These are phyloP conservation scores for Scedosporium boydii DNA, from an alignment of 2,329 filamentous ascomycete species.

Conservation along the genomic window DNA sequence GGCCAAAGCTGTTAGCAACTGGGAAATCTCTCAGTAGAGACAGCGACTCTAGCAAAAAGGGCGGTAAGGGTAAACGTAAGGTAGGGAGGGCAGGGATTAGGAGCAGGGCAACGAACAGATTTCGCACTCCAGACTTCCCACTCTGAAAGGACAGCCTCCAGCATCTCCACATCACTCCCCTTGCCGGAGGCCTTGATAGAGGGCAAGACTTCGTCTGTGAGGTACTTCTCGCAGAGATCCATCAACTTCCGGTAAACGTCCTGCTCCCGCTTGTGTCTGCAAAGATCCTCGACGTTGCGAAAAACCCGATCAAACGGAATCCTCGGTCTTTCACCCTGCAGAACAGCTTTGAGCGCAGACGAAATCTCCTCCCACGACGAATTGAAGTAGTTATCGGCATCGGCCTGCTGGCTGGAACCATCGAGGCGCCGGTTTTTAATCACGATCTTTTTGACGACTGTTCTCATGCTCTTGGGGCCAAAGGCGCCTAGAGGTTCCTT, in stretches of 20 bases:
- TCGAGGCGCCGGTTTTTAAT: slow-evolving; percentile 76
- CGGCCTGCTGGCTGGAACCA: slow-evolving; percentile 42
- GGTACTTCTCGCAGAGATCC: slow-evolving; percentile 55
- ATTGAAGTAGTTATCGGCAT: slow-evolving; percentile 69
- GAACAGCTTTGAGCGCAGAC: slow-evolving; percentile 62
- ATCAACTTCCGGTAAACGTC: slow-evolving; percentile 59
- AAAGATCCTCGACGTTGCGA: slow-evolving; percentile 83
- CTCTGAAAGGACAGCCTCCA: slow-evolving; percentile 43
- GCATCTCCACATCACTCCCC: slow-evolving; percentile 51
- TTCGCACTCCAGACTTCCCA: slow-evolving; percentile 66
- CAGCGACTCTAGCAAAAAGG: not conserved
- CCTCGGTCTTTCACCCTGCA: slow-evolving; percentile 52
- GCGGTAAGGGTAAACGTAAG: not conserved
- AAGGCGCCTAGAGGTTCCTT: slow-evolving; percentile 20
- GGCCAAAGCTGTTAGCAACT: slow-evolving; percentile 3
- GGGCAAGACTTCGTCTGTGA: slow-evolving; percentile 51
- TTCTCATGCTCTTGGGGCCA: slow-evolving; percentile 25
- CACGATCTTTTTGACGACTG: slow-evolving; percentile 67
- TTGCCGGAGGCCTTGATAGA: slow-evolving; percentile 31
- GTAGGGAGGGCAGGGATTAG: not conserved
- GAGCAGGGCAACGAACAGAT: slow-evolving; percentile 6
- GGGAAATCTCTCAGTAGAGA: not conserved
- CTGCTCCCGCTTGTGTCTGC: slow-evolving; percentile 63
- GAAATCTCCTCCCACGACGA: slow-evolving; percentile 67
- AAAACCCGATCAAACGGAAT: slow-evolving; percentile 84